Base-by-base conservation (phyloP, 305 asterid species). In the Salvia sclarea region DNA sequence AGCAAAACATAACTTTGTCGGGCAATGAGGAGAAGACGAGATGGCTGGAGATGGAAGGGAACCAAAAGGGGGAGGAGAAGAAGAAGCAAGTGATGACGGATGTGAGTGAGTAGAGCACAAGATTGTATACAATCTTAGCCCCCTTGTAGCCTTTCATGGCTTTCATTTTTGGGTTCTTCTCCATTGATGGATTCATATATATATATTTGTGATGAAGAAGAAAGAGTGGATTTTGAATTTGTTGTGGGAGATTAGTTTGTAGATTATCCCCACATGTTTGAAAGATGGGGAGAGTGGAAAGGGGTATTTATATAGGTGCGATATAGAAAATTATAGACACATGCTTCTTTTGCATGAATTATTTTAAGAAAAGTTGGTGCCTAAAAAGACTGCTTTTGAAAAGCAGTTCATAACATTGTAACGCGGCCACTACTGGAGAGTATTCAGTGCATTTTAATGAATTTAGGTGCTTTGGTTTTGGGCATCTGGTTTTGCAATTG, bases 31-130 rank as follows among this genome's bases (percentile, higher is more conserved):
- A 50, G 0, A 75, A n/a, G 17, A 71, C 20, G 37, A 61, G 13
- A 14, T 41, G 25, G 37, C 38, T 58, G 30, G 44, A 33, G 28
- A 73, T 40, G 57, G 73, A 79, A 21, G 83, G 84, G 41, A 69
- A 49, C 82, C 84, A 82, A 38, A 77, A 74, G 56, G 81, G 71
- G 61, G 76, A 72, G 28, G 83, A 65, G 40, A 82, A 80, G 76
- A 82, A 79, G 66, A 77, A 75, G 70, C 73, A 73, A 56, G 84
- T 82, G 70, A 82, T 75, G 25, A 82, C 33, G 33, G 83, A 75
- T 18, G 87, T 75, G 35, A 82, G 83, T 0, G 84, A 61, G 74
- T 80, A 82, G 69, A 82, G 84, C 35, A 70, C 33, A 44, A 74
- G 44, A 35, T 70, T 85, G 73, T 79, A 82, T 2, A 75, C 66